Evolutionary conservation across 257 asterid genomes (phyloP).

Genomic region (Haberlea rhodopensis): DNA sequence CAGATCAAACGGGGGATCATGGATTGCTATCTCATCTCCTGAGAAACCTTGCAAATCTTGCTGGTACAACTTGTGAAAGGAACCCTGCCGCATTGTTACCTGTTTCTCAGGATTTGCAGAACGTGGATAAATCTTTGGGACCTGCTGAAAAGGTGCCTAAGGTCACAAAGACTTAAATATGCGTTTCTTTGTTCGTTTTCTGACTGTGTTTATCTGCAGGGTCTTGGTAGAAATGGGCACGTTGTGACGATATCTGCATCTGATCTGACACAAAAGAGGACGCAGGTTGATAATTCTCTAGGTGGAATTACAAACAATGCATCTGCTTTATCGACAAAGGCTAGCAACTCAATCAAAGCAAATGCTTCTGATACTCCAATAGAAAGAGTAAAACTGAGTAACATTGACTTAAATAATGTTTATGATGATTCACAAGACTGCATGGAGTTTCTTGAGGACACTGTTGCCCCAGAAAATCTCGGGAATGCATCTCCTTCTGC

Average conservation of each 20-base stretch:
- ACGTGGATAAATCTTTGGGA: slow-evolving; percentile 28
- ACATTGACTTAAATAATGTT: slow-evolving; percentile 73
- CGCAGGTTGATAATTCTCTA: slow-evolving; percentile 31
- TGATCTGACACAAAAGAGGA: slow-evolving; percentile 26
- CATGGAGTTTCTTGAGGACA: slow-evolving; percentile 40
- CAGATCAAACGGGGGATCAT: slow-evolving; percentile 38
- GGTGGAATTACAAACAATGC: slow-evolving; percentile 36
- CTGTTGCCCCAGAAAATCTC: slow-evolving; percentile 35
- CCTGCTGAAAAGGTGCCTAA: slow-evolving; percentile 28
- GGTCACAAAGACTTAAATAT: slow-evolving; percentile 1
- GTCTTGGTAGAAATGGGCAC: slow-evolving; percentile 23
- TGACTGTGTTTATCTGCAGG: slow-evolving; percentile 32
- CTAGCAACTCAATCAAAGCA: slow-evolving; percentile 34
- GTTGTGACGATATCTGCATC: slow-evolving; percentile 23
- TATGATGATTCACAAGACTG: slow-evolving; percentile 84
- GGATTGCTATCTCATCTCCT: slow-evolving; percentile 43
- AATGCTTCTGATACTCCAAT: slow-evolving; percentile 32
- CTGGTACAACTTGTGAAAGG: slow-evolving; percentile 28
- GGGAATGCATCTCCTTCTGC: slow-evolving; percentile 39
- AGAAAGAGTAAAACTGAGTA: slow-evolving; percentile 44
- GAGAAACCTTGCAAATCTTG: slow-evolving; percentile 34
- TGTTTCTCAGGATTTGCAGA: slow-evolving; percentile 31
- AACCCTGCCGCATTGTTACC: slow-evolving; percentile 28
- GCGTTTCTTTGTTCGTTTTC: slow-evolving; percentile 13
- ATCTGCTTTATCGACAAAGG: slow-evolving; percentile 37